Base-by-base conservation (phyloP, 805 yeast genomes). In the Kuraishia piskuri region DNA sequence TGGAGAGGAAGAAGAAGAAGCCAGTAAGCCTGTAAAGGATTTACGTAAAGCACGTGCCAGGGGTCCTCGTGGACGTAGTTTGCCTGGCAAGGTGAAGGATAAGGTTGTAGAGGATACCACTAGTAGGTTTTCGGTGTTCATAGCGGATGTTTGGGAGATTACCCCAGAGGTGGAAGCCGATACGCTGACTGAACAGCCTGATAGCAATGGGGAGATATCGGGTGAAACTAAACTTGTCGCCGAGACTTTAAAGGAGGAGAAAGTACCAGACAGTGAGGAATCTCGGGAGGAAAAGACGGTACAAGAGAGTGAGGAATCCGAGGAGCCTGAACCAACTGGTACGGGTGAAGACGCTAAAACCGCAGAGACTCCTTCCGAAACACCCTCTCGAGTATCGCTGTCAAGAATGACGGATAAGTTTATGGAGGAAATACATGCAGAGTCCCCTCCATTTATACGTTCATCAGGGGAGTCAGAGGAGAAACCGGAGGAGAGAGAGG, bases 41-140 rank as follows among this genome's bases (percentile, higher is more conserved):
- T 65, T 66, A 3, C 65, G 79, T 62, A 71, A 69, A 50, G 71
- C 80, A 26, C 76, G 92, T 61, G 84, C 83, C 0, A 83, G 71
- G 58, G 94, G 92, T 0, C 95, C 95, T 48, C 74, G 80, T 56
- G 91, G 91, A 0, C 78, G 88, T 56, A 82, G 80, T 60, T 67
- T 86, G 52, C 94, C 94, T 0, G 76, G 73, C 53, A 66, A 73
- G n/a, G 78, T 83, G 12, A 72, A 74, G 49, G 73, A 74, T 2
- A 69, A 76, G 0, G 66, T 71, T 1, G 63, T 49, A 10, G 51
- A 22, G 45, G 51, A 49, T 37, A 44, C 40, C 14, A 17, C 22
- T 9, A 26, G 25, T 21, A 19, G 26, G 46, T 48, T 20, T 22
- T 14, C 22, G 7, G 17, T 36, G 14, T 49, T 49, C 21, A 23